Evolutionary conservation across 106 monocot genomes (phyloP).

Genomic region (Apostasia shenzhenica): DNA sequence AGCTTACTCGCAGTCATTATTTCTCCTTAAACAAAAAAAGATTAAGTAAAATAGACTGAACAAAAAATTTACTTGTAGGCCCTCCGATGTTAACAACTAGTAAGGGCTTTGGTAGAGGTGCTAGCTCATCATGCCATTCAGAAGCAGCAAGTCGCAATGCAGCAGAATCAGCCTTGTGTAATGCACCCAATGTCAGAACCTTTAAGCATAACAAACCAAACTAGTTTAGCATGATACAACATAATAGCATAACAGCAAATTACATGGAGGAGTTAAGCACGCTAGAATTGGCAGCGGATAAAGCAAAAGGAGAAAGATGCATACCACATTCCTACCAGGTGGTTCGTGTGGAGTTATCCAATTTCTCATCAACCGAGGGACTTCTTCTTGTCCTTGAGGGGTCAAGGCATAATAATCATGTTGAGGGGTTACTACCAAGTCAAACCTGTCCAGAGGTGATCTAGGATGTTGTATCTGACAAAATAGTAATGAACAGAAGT

Average conservation of each 20-base stretch:
- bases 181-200: slow-evolving; percentile 83
- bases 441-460: slow-evolving; percentile 70
- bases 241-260: background rate
- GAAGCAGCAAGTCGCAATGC: slow-evolving; percentile 70
- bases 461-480: slow-evolving; percentile 95
- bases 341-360: slow-evolving; percentile 94
- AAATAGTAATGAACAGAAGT: background rate
- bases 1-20: background rate
- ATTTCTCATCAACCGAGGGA: slow-evolving; percentile 52
- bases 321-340: slow-evolving; percentile 83
- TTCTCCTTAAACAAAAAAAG: background rate
- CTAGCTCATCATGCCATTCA: slow-evolving; percentile 88
- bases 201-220: slow-evolving; percentile 19
- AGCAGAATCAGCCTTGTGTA: slow-evolving; percentile 85
- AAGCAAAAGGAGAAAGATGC: slow-evolving; percentile 8
- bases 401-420: slow-evolving; percentile 95
- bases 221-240: background rate
- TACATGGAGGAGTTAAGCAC: background rate
- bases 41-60: background rate
- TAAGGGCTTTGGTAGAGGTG: slow-evolving; percentile 90
- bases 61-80: slow-evolving; percentile 64
- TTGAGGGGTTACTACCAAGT: slow-evolving; percentile 78
- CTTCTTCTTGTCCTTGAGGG: slow-evolving; percentile 78
- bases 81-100: slow-evolving; percentile 96
- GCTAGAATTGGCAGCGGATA: background rate